Conservation (phyloP, 768 basidiomycete species). For the Lactifluus hygrophoroides region DNA sequence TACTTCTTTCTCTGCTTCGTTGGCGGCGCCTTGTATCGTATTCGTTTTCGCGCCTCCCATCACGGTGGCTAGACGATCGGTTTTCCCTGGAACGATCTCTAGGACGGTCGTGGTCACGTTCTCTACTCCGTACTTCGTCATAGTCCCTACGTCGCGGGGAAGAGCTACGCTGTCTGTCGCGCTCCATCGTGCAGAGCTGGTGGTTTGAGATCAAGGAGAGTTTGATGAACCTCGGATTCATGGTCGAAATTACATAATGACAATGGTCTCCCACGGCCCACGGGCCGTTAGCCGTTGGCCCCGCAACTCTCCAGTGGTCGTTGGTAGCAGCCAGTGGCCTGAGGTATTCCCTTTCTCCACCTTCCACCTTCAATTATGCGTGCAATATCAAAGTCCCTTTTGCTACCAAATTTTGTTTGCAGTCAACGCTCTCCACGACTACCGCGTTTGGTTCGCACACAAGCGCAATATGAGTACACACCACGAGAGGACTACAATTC, state of each 20-base stretch:
- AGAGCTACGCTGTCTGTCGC: constrained; percentile 5
- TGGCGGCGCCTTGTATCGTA: constrained; percentile 22
- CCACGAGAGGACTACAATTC: constrained; percentile 8
- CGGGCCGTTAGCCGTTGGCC: no score
- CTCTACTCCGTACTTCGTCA: background rate
- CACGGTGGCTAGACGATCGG: background rate
- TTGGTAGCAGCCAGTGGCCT: no score
- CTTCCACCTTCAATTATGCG: constrained; percentile 6
- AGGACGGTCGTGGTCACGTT: constrained; percentile 2
- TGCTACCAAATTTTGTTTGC: background rate
- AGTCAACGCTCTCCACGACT: background rate
- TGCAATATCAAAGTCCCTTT: background rate
- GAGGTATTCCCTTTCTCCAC: background rate
- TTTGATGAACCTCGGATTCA: background rate
- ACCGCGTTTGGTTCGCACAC: constrained; percentile 13
- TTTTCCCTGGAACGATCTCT: constrained; percentile 3
- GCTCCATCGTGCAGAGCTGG: constrained; percentile 3
- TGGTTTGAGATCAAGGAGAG: background rate
- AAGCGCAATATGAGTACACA: constrained; percentile 19
- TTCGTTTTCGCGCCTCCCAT: constrained; percentile 19
- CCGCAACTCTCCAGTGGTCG: no score
- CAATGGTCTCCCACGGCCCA: no score
- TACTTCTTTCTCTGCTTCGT: constrained; percentile 25
- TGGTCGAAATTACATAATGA: background rate
- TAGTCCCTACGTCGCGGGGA: constrained; percentile 9